Evolutionary conservation across 1,284 basidiomycete genomes (phyloP).

Genomic region (Pascua guehoae): DNA sequence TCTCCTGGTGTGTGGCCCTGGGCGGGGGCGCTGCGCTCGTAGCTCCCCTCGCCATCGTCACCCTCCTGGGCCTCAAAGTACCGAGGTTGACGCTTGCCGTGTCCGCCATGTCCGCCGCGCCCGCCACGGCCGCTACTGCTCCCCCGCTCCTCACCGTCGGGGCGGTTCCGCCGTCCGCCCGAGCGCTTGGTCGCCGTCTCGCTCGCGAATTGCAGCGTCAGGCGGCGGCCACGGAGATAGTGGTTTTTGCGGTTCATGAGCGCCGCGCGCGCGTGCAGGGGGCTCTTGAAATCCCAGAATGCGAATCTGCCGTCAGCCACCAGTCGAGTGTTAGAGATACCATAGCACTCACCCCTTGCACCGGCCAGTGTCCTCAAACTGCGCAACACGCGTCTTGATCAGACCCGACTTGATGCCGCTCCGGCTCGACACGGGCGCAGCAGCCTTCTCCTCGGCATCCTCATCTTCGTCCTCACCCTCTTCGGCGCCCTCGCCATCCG

Average conservation of each 20-base stretch:
- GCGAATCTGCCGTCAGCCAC: constrained; percentile 64
- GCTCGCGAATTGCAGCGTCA: constrained; percentile 42
- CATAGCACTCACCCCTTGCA: constrained; percentile 78
- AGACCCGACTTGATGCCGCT: constrained; percentile 61
- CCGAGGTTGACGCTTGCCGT: background rate
- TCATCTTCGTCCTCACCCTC: constrained; percentile 33
- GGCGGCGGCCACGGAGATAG: constrained; percentile 66
- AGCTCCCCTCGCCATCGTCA: constrained; percentile 5
- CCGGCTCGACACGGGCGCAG: constrained; percentile 20
- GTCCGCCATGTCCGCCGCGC: constrained; percentile 2
- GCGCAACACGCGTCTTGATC: constrained; percentile 85
- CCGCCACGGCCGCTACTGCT: constrained; percentile 6
- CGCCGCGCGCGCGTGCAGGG: constrained; percentile 73
- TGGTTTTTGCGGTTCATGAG: constrained; percentile 83
- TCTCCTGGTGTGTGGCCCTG: constrained; percentile 1
- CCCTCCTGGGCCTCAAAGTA: constrained; percentile 14
- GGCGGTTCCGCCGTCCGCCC: constrained; percentile 9
- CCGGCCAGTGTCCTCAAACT: constrained; percentile 88
- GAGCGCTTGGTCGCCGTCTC: constrained; percentile 39
- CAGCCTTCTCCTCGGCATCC: constrained; percentile 37
- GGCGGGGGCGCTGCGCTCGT: constrained; percentile 1
- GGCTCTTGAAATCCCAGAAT: constrained; percentile 84
- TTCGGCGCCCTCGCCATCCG: constrained; percentile 16
- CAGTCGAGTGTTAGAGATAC: too few relatives aligned
- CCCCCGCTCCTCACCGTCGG: constrained; percentile 7